Evolutionary conservation across 2,329 filamentous ascomycete genomes (phyloP).

Genomic region (Trichoderma breve): DNA sequence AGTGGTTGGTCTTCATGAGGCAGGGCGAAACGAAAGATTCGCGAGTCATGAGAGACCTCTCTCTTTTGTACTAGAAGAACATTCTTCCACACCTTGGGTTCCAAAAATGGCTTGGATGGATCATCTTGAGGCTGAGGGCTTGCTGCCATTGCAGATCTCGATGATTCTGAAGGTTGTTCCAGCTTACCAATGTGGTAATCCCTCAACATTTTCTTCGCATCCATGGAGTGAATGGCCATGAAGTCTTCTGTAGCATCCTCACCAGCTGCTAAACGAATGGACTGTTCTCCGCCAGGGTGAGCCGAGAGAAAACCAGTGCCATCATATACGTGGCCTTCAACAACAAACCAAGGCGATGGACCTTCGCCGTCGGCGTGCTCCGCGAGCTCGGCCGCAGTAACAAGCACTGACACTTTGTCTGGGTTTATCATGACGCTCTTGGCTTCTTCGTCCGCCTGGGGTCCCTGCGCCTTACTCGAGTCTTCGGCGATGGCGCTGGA

Average conservation of each 20-base stretch:
- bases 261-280: conserved; percentile 73
- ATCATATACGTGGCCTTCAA: conserved; percentile 86
- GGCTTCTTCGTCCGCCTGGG: conserved; percentile 25
- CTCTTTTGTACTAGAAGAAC: not conserved
- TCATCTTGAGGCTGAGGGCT: not conserved
- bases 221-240: conserved; percentile 77
- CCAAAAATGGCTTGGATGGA: not conserved
- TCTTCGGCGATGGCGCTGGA: conserved; percentile 33
- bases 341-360: conserved; percentile 75
- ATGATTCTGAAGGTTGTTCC: not conserved
- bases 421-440: not conserved
- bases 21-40: not conserved
- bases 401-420: not conserved
- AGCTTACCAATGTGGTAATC: not conserved
- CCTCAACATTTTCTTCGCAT: conserved; percentile 63
- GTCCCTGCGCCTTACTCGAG: not conserved
- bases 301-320: conserved; percentile 68
- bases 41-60: not conserved
- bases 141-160: not conserved
- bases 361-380: conserved; percentile 45
- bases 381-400: conserved; percentile 31
- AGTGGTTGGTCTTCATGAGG: not conserved
- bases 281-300: conserved; percentile 20
- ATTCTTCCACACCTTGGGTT: not conserved
- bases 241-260: conserved; percentile 84